A percentile compares a stretch with the other conserved stretches of the same genome.
Conservation (phyloP, 1,139 yeast genomes). For the Candida gigantensis region DNA sequence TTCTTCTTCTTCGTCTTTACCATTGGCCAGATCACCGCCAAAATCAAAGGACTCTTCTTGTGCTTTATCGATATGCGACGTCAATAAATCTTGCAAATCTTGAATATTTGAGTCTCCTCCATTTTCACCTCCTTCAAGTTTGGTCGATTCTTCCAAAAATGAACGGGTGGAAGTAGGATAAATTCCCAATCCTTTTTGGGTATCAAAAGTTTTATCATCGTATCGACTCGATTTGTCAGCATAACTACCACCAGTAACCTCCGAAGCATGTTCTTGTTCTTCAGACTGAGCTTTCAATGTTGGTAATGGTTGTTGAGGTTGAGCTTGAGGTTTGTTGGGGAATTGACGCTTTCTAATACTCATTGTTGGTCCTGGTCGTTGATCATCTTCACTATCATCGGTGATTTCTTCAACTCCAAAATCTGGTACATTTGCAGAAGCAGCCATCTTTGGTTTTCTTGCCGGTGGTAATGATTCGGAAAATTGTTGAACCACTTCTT, state of each 20-base stretch:
- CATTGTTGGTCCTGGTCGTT: constrained; percentile 12
- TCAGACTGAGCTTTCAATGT: not conserved
- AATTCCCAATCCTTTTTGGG: constrained; percentile 9
- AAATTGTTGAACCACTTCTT: constrained; percentile 15
- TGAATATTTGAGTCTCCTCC: constrained; percentile 35
- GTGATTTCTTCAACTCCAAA: constrained; percentile 43
- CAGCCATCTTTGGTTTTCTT: constrained; percentile 6
- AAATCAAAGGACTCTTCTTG: constrained; percentile 11
- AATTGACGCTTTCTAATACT: constrained; percentile 7
- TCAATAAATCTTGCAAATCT: constrained; percentile 46
- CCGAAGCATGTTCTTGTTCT: constrained; percentile 1
- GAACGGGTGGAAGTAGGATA: constrained; percentile 17
- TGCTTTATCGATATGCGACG: constrained; percentile 16
- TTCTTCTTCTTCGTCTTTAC: too few relatives aligned
- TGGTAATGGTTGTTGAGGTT: not conserved
- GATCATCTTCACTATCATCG: constrained; percentile 33
- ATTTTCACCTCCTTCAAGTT: constrained; percentile 11
- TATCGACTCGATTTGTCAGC: constrained; percentile 4
- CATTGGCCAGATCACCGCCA: constrained; percentile 2
- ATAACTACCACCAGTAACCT: constrained; percentile 1
- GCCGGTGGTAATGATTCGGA: constrained; percentile 13
- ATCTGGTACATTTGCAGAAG: constrained; percentile 25
- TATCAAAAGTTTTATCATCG: constrained; percentile 3
- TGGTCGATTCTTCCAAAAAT: constrained; percentile 16
- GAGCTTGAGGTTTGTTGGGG: constrained; percentile 1